A percentile compares a stretch with the other conserved stretches of the same genome.
These are phyloP conservation scores for Skeletonema costatum DNA, from an alignment of 108 stramenopile genomes.

Conservation along the genomic window DNA sequence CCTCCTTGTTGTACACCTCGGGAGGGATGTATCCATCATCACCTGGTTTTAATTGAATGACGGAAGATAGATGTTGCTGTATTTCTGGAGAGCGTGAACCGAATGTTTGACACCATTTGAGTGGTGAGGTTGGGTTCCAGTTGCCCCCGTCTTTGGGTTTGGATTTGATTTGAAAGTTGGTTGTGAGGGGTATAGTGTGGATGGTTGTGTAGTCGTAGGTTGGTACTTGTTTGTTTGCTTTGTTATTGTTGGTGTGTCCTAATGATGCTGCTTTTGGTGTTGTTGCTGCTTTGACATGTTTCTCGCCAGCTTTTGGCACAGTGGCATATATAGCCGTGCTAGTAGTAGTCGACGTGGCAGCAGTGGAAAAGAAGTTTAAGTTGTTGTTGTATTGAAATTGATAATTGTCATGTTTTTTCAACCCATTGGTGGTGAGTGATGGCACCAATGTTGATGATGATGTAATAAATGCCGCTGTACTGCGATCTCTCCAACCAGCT, in stretches of 20 bases:
- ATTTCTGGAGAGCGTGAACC: conserved; percentile 61
- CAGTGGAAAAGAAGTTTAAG: not conserved
- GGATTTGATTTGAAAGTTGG: conserved; percentile 2
- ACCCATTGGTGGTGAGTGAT: no score
- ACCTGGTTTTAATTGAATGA: conserved; percentile 55
- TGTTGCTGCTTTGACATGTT: not conserved
- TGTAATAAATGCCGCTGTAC: no score
- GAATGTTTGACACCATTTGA: conserved; percentile 71
- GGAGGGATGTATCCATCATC: conserved; percentile 69
- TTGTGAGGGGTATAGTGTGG: not conserved
- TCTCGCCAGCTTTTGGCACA: not conserved
- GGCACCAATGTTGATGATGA: no score
- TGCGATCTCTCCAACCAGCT: no score
- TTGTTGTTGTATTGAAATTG: not conserved
- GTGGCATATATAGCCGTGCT: not conserved
- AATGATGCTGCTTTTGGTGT: no score
- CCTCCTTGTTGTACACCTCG: conserved; percentile 13
- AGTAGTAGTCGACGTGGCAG: not conserved
- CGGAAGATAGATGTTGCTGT: conserved; percentile 29
- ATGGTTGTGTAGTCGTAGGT: not conserved
- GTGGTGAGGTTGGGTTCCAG: conserved; percentile 65
- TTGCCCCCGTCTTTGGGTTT: conserved; percentile 48
- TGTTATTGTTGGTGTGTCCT: not conserved
- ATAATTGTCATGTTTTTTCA: no score
- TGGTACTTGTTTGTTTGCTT: not conserved